Base-by-base conservation (phyloP, 257 asterid species). In the Capsicum rhomboideum region DNA sequence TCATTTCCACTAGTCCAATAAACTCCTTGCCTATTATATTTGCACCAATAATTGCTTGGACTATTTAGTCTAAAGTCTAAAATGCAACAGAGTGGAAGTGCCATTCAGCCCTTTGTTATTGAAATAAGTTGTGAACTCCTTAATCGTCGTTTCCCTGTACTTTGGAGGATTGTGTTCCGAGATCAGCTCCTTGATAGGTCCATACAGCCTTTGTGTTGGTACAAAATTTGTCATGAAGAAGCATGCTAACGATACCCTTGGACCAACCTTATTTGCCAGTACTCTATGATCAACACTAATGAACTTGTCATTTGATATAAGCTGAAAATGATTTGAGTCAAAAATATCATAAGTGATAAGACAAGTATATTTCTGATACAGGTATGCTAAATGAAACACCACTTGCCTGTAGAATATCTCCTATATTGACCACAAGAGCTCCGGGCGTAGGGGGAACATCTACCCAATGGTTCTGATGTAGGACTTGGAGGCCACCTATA, bases 371-470 rank as follows among this genome's bases (percentile, higher is more conserved):
- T 28, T 63, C 16, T 66, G 20, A 17, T 6, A 72, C 6, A 72
- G n/a, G 10, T 12, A 6, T 13, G 40, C 21, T 6, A 74, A 61
- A 31, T 61, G 56, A n/a, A 26, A 9, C 31, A 44, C 37, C 54
- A 23, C 67, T 66, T 75, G 83, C 86, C 86, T 87, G 89, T 23
- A 87, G 26, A 56, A 84, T 84, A 72, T 87, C 89, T 68, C 89
- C 89, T 21, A 84, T 49, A 71, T 87, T 87, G 28, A 87, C 83
- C 1, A 87, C 79, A 1, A 87, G 84, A 68, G 89, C 87, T 55
- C 86, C 86, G 20, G 86, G 89, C 2, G 82, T 87, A 9, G 89
- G 87, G 21, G 89, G 89, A 34, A 87, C 85, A 49, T 87, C 84
- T 31, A 87, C 89, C 89, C 89, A 87, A 31, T 84, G 87, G 56